phyloP scores from a whole-genome alignment of 164 flowering plant genomes.

The Protea cynaroides region DNA sequence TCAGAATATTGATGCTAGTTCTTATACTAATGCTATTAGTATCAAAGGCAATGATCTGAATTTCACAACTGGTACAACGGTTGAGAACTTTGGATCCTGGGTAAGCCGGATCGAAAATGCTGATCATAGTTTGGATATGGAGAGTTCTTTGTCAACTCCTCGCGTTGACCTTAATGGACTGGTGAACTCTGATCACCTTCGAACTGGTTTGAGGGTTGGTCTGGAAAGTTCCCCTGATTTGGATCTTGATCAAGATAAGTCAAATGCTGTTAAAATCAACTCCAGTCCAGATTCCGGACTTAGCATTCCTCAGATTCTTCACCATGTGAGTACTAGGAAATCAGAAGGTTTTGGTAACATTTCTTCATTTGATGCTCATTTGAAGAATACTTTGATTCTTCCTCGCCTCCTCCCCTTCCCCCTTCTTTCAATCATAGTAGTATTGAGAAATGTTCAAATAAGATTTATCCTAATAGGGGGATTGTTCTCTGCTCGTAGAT shows the following conservation, averaged over 20 bases:
- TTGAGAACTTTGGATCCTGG: slow-evolving; percentile 36
- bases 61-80: slow-evolving; percentile 17
- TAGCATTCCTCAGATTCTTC: slow-evolving; percentile 93
- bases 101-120: slow-evolving; percentile 30
- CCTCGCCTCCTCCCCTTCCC: no score
- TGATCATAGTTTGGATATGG: slow-evolving; percentile 30
- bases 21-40: slow-evolving; percentile 33
- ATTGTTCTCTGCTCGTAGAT: slow-evolving; percentile 33
- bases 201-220: slow-evolving; percentile 22
- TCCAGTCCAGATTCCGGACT: slow-evolving; percentile 52
- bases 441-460: neutral
- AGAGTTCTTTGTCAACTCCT: slow-evolving; percentile 41
- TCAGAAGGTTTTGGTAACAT: neutral
- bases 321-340: slow-evolving; percentile 44
- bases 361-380: neutral
- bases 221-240: slow-evolving; percentile 26
- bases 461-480: neutral
- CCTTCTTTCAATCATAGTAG: neutral
- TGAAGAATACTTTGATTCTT: neutral
- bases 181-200: slow-evolving; percentile 32
- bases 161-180: slow-evolving; percentile 46
- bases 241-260: slow-evolving; percentile 34
- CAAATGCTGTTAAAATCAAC: slow-evolving; percentile 27
- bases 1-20: slow-evolving; percentile 36
- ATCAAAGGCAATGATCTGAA: slow-evolving; percentile 41